phyloP scores from a whole-genome alignment of 352 stramenopile species.

The Globisporangium lucens region DNA sequence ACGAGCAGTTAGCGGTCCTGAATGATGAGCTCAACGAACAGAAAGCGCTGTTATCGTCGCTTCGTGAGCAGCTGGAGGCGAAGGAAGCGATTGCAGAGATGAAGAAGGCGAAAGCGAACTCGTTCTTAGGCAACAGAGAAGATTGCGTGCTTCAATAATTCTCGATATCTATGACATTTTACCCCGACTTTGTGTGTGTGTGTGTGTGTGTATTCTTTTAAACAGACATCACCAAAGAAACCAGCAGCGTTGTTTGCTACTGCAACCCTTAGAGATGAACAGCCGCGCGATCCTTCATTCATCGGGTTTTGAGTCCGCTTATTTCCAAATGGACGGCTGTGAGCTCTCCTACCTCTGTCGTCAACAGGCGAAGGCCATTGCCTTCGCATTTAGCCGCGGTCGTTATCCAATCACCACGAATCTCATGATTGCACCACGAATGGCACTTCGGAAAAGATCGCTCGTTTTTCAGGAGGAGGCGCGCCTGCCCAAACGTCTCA shows the following conservation, averaged over 20 bases:
- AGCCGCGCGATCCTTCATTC: slow-evolving; percentile 5
- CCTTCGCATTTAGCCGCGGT: too few relatives aligned
- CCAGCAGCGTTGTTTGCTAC: not conserved
- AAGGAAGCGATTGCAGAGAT: slow-evolving; percentile 38
- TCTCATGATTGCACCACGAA: not conserved
- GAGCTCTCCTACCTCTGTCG: not conserved
- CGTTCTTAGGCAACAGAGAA: slow-evolving; percentile 38
- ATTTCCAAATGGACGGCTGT: slow-evolving; percentile 5
- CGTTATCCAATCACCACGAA: not conserved
- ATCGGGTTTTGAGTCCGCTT: not conserved
- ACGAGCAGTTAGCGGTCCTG: slow-evolving; percentile 46
- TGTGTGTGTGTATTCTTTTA: not conserved
- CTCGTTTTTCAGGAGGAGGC: not conserved
- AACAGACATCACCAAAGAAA: not conserved
- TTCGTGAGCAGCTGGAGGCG: slow-evolving; percentile 54
- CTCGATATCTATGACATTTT: not conserved
- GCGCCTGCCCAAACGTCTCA: not conserved
- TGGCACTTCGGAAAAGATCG: not conserved
- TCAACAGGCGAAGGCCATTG: not conserved
- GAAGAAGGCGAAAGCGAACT: slow-evolving; percentile 35
- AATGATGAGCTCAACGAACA: slow-evolving; percentile 50
- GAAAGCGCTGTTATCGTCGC: slow-evolving; percentile 35
- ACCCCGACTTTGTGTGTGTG: not conserved
- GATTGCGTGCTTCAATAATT: slow-evolving; percentile 56
- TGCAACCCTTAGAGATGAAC: not conserved